Conservation (phyloP, 352 stramenopile genomes). For the Phytophthora litchii region DNA sequence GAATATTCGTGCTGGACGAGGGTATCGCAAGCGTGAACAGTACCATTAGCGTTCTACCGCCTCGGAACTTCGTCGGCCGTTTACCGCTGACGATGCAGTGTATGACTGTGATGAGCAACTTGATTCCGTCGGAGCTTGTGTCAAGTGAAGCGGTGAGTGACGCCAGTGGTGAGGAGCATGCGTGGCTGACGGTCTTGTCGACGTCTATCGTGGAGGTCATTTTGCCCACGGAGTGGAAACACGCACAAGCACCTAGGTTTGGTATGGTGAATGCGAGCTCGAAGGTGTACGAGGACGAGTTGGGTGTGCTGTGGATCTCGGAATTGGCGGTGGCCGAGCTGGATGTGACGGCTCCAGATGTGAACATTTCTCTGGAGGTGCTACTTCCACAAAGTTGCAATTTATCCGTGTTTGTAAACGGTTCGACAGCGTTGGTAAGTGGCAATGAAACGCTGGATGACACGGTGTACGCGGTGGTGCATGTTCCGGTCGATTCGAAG, state of each 20-base stretch:
- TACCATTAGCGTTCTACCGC: constrained; percentile 12
- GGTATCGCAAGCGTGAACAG: constrained; percentile 12
- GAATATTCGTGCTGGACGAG: constrained; percentile 19
- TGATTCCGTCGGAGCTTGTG: constrained; percentile 19
- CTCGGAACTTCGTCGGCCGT: constrained; percentile 22
- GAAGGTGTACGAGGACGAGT: constrained; percentile 34
- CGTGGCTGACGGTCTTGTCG: constrained; percentile 29
- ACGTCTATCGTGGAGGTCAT: constrained; percentile 16
- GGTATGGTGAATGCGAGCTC: constrained; percentile 10
- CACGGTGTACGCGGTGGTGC: constrained; percentile 9
- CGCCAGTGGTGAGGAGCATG: constrained; percentile 6
- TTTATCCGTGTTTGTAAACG: constrained; percentile 19
- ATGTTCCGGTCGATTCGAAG: constrained; percentile 15
- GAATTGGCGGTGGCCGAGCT: constrained; percentile 15
- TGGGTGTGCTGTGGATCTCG: constrained; percentile 23
- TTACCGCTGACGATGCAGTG: constrained; percentile 24
- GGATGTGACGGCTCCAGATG: constrained; percentile 17
- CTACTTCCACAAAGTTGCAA: constrained; percentile 17
- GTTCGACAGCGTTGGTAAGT: constrained; percentile 1
- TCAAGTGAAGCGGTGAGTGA: constrained; percentile 4
- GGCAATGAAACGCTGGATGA: constrained; percentile 13
- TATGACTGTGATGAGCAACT: constrained; percentile 9
- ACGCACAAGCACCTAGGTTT: constrained; percentile 25
- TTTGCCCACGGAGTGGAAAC: constrained; percentile 21
- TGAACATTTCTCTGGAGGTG: constrained; percentile 18